Conservation (phyloP, 805 yeast species). For the Ogataea angusta region DNA sequence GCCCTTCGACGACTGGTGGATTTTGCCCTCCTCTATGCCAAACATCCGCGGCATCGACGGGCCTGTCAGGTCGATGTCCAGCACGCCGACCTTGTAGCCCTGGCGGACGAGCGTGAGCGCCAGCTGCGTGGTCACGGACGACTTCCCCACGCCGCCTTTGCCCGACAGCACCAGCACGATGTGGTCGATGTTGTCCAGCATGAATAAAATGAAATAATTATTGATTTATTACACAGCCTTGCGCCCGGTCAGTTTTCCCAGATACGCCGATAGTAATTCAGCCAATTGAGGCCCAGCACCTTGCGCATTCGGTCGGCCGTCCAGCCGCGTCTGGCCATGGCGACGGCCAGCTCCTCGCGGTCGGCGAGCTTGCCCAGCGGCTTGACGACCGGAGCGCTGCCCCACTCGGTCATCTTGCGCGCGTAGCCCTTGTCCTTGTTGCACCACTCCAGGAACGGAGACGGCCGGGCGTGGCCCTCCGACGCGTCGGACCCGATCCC, state of each 20-base stretch:
- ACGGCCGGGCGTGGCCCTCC: conserved; percentile 25
- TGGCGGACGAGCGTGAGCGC: conserved; percentile 73
- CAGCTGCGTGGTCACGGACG: conserved; percentile 91
- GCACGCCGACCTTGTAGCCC: conserved; percentile 85
- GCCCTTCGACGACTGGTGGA: conserved; percentile 78
- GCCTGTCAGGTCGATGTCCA: conserved; percentile 94
- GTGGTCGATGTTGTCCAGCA: conserved; percentile 55
- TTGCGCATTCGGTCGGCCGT: conserved; percentile 19
- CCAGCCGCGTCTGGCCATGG: conserved; percentile 22
- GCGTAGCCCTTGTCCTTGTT: conserved; percentile 21
- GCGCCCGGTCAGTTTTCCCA: conserved; percentile 11
- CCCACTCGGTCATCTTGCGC: conserved; percentile 23
- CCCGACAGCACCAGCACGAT: conserved; percentile 84
- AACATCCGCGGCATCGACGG: conserved; percentile 97
- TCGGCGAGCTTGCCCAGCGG: conserved; percentile 21
- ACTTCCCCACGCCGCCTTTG: conserved; percentile 96
- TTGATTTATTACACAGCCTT: neutral
- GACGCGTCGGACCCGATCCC: conserved; percentile 48
- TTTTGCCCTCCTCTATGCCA: conserved; percentile 77
- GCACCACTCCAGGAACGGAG: conserved; percentile 22
- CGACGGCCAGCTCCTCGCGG: conserved; percentile 21
- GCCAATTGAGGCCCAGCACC: conserved; percentile 20
- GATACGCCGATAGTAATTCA: conserved; percentile 17
- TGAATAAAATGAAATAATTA: neutral
- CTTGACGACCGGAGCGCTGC: conserved; percentile 18